Evolutionary conservation across 768 basidiomycete species (phyloP).

Genomic region (Fomitopsis serialis): DNA sequence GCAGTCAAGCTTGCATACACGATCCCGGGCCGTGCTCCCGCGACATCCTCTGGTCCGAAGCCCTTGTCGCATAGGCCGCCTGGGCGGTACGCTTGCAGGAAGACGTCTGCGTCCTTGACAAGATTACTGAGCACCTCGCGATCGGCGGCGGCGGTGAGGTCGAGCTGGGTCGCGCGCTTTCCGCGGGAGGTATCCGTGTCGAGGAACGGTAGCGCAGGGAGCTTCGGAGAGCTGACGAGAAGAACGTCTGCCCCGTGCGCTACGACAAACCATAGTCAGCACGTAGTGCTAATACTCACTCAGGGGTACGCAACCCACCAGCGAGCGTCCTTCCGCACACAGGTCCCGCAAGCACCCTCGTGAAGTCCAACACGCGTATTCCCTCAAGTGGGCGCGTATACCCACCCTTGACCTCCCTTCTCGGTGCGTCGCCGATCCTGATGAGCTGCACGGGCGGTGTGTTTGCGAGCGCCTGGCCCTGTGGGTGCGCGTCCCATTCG

Average conservation of each 20-base stretch:
- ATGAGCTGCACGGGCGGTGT: slow-evolving; percentile 37
- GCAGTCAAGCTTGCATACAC: slow-evolving; percentile 50
- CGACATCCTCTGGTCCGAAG: slow-evolving; percentile 39
- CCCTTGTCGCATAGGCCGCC: slow-evolving; percentile 42
- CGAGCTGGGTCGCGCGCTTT: slow-evolving; percentile 58
- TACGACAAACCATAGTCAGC: too few relatives aligned
- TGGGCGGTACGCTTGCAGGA: slow-evolving; percentile 58
- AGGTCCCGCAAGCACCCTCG: slow-evolving; percentile 54
- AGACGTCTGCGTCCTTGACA: slow-evolving; percentile 43
- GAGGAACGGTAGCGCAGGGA: slow-evolving; percentile 45
- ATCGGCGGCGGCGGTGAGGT: slow-evolving; percentile 34
- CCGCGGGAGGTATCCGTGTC: slow-evolving; percentile 59
- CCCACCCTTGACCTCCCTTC: slow-evolving; percentile 15
- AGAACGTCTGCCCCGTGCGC: slow-evolving; percentile 57
- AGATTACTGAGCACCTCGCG: slow-evolving; percentile 30
- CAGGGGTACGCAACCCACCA: slow-evolving; percentile 30
- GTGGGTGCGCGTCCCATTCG: slow-evolving; percentile 46
- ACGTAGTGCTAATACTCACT: too few relatives aligned
- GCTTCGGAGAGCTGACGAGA: slow-evolving; percentile 46
- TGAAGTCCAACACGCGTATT: slow-evolving; percentile 53
- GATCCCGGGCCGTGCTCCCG: slow-evolving; percentile 36
- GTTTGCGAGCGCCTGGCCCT: slow-evolving; percentile 35
- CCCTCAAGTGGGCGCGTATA: slow-evolving; percentile 37
- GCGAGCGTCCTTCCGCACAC: slow-evolving; percentile 52
- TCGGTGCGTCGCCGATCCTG: slow-evolving; percentile 45